Evolutionary conservation across 1,139 yeast species (phyloP).

Genomic region (Taphrina flavorubra): DNA sequence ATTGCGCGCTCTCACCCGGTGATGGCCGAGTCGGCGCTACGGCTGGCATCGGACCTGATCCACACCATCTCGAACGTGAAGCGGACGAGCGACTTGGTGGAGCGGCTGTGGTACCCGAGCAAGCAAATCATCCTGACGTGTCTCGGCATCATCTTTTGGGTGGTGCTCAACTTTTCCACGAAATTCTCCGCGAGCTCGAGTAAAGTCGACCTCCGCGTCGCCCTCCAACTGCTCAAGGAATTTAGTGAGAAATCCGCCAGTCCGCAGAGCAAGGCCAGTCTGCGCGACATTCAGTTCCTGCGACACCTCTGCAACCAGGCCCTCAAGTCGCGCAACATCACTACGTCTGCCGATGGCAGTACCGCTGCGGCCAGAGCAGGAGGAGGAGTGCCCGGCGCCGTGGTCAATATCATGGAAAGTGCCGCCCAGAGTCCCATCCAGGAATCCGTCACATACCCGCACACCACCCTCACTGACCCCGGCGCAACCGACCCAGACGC

Average conservation of each 20-base stretch:
- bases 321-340: slow-evolving; percentile 17
- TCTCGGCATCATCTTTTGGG: slow-evolving; percentile 31
- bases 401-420: neutral
- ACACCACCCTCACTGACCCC: neutral
- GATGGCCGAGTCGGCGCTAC: slow-evolving; percentile 33
- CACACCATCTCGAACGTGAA: slow-evolving; percentile 35
- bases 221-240: slow-evolving; percentile 24
- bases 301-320: slow-evolving; percentile 36
- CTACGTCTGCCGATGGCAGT: neutral
- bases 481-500: neutral
- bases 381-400: no score
- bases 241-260: slow-evolving; percentile 33
- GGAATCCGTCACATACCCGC: neutral
- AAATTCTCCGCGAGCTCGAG: slow-evolving; percentile 34
- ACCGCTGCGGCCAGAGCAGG: no score
- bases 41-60: slow-evolving; percentile 31
- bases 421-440: slow-evolving; percentile 27
- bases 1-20: slow-evolving; percentile 14
- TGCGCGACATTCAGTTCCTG: slow-evolving; percentile 34
- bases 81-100: slow-evolving; percentile 31
- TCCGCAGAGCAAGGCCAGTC: slow-evolving; percentile 14
- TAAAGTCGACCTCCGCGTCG: slow-evolving; percentile 37
- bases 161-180: slow-evolving; percentile 26
- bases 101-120: slow-evolving; percentile 35
- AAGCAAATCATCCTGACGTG: slow-evolving; percentile 34